Evolutionary conservation across 345 rosid genomes (phyloP).

Genomic region (Anacardium occidentale): DNA sequence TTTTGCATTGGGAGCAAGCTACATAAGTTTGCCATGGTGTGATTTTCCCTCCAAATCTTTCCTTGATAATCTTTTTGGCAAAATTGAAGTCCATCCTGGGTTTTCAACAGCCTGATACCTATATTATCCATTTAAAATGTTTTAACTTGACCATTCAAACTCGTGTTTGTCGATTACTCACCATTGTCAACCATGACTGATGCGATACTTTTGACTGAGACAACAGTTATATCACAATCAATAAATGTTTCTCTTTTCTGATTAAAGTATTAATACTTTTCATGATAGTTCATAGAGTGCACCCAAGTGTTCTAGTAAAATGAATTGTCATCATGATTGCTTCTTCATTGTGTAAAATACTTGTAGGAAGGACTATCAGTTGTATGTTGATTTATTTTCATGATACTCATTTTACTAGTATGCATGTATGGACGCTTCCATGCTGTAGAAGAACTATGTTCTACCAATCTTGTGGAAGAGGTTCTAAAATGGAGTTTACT

Average conservation of each 20-base stretch:
- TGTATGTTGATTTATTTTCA: not conserved
- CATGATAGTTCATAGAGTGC: conserved; percentile 4
- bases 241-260: not conserved
- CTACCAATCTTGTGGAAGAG: not conserved
- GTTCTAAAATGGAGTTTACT: conserved; percentile 9
- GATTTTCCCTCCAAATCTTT: conserved; percentile 15
- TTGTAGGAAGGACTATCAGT: not conserved
- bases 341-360: not conserved
- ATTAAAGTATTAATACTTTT: not conserved
- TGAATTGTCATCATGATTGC: not conserved
- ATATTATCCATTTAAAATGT: not conserved
- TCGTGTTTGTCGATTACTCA: not conserved
- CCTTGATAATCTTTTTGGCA: not conserved
- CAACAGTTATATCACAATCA: not conserved
- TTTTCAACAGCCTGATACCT: not conserved
- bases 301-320: not conserved
- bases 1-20: conserved; percentile 93
- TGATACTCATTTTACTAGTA: not conserved
- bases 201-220: not conserved
- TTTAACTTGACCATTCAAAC: not conserved
- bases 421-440: not conserved
- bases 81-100: not conserved
- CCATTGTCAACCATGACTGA: not conserved
- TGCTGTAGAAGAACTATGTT: not conserved
- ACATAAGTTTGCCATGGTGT: conserved; percentile 96